Percentiles rank a stretch among this genome's conserved stretches.
phyloP scores from a whole-genome alignment of 2,329 filamentous ascomycete genomes.

The Colletotrichum falcatum region DNA sequence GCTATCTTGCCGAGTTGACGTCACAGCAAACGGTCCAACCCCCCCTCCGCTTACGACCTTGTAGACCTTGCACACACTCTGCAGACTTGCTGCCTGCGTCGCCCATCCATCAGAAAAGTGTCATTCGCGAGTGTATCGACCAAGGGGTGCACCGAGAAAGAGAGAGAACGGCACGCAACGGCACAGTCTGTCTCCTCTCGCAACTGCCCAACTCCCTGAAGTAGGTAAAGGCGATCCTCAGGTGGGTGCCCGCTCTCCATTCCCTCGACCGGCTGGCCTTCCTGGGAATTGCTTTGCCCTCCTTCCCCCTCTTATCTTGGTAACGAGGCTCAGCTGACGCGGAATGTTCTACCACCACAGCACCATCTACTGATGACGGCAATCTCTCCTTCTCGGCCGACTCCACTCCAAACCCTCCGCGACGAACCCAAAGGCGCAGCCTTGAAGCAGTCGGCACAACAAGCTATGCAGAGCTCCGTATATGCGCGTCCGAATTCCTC shows the following conservation, averaged over 20 bases:
- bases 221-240: constrained; percentile 26
- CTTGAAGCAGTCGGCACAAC: constrained; percentile 17
- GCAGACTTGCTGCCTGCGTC: constrained; percentile 24
- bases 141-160: constrained; percentile 30
- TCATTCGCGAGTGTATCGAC: constrained; percentile 7
- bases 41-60: constrained; percentile 16
- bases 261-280: constrained; percentile 18
- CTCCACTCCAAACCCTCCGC: constrained; percentile 32
- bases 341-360: constrained; percentile 13
- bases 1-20: constrained; percentile 28
- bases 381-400: constrained; percentile 35
- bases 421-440: constrained; percentile 28
- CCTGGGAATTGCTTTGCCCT: constrained; percentile 17
- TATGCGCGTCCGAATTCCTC: constrained; percentile 23
- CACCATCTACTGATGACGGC: constrained; percentile 37
- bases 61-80: constrained; percentile 22
- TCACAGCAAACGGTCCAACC: constrained; percentile 25
- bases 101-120: constrained; percentile 27
- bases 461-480: constrained; percentile 27
- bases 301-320: constrained; percentile 18
- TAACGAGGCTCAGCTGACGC: constrained; percentile 27
- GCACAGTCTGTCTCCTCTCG: constrained; percentile 12
- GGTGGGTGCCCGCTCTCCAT: constrained; percentile 37
- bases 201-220: constrained; percentile 22
- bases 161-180: constrained; percentile 22